A percentile compares a stretch with the other conserved stretches of the same genome.
Conservation (phyloP, 106 monocot genomes). For the Hemerocallis citrina region DNA sequence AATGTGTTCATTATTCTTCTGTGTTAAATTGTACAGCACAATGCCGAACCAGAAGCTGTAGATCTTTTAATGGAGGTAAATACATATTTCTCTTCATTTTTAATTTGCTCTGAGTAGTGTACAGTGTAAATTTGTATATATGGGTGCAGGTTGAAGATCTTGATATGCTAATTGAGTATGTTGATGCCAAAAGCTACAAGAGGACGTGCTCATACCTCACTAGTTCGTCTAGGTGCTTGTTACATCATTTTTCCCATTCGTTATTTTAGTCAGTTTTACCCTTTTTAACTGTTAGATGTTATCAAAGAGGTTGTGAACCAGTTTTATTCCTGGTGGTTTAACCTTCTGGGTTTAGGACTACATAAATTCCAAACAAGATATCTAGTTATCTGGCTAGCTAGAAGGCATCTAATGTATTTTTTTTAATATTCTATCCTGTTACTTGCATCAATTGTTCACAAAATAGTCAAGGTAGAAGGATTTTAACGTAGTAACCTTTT, state of each 20-base stretch:
- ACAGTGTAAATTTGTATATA: neutral
- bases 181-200: conserved; percentile 85
- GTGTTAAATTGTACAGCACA: conserved; percentile 63
- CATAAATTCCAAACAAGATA: too few relatives aligned
- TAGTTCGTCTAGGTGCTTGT: conserved; percentile 82
- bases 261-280: neutral
- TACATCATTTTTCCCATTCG: too few relatives aligned
- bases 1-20: neutral
- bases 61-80: conserved; percentile 97
- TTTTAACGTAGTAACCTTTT: too few relatives aligned
- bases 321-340: too few relatives aligned
- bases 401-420: too few relatives aligned
- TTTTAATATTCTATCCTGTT: too few relatives aligned
- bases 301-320: too few relatives aligned
- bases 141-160: conserved; percentile 86
- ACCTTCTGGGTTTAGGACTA: too few relatives aligned
- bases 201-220: conserved; percentile 92
- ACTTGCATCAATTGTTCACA: too few relatives aligned
- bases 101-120: neutral
- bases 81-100: neutral
- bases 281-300: too few relatives aligned
- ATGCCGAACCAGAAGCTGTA: conserved; percentile 98
- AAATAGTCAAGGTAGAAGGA: too few relatives aligned
- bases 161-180: conserved; percentile 85
- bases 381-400: too few relatives aligned